Conservation (phyloP, 495 filamentous ascomycete genomes). For the Poronia punctata region DNA sequence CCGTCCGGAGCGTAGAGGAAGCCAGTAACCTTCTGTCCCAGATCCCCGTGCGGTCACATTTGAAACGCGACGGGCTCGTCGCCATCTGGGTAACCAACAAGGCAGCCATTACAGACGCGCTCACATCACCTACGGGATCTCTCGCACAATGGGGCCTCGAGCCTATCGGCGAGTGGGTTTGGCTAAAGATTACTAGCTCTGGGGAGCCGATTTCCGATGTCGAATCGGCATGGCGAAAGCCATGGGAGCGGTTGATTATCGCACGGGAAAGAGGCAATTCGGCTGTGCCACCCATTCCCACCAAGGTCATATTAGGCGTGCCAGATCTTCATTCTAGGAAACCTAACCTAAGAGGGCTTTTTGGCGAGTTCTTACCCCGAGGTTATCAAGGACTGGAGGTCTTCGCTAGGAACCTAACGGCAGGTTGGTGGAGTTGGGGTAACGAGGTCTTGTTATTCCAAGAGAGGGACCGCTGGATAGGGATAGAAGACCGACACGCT, state of each 20-base stretch:
- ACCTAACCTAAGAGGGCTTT: conserved; percentile 48
- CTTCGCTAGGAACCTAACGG: conserved; percentile 79
- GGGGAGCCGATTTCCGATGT: conserved; percentile 69
- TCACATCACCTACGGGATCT: conserved; percentile 45
- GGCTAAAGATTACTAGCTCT: conserved; percentile 70
- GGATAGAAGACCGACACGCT: conserved; percentile 2
- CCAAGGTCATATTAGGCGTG: conserved; percentile 65
- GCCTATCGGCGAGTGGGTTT: conserved; percentile 77
- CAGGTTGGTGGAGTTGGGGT: conserved; percentile 86
- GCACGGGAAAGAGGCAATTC: conserved; percentile 37
- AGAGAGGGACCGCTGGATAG: conserved; percentile 58
- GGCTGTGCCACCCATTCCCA: conserved; percentile 25
- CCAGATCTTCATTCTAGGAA: conserved; percentile 92
- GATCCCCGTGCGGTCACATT: conserved; percentile 49
- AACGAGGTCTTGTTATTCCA: conserved; percentile 83
- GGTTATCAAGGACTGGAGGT: conserved; percentile 69
- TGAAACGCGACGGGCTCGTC: conserved; percentile 50
- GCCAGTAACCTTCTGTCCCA: conserved; percentile 37
- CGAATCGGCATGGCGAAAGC: conserved; percentile 67
- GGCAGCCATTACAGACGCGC: conserved; percentile 45
- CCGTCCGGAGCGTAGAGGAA: conserved; percentile 35
- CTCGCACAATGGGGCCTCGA: conserved; percentile 59
- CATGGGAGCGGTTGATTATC: conserved; percentile 79
- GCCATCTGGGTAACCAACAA: conserved; percentile 92
- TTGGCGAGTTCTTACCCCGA: conserved; percentile 36